Conservation (phyloP, 1,139 yeast genomes). For the Groenewaldozyma auringiensis region DNA sequence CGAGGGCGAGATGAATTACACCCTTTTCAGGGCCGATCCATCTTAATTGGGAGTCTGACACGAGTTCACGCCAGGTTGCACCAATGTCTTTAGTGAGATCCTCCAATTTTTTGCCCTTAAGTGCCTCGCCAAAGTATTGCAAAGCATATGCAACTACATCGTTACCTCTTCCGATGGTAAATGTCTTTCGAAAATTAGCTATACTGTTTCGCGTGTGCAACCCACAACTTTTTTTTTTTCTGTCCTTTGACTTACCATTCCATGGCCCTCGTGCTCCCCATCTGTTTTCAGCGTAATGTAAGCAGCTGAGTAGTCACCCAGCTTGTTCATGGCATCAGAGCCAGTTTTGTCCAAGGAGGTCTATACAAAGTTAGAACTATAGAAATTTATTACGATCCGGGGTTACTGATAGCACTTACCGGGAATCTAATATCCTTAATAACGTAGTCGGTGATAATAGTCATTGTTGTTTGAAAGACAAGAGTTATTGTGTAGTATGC, state of each 20-base stretch:
- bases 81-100: slow-evolving; percentile 33
- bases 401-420: slow-evolving; percentile 9
- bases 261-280: slow-evolving; percentile 24
- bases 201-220: neutral
- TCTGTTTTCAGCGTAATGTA: slow-evolving; percentile 26
- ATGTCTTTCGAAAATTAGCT: slow-evolving; percentile 19
- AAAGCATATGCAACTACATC: slow-evolving; percentile 30
- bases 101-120: slow-evolving; percentile 28
- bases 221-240: neutral
- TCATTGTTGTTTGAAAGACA: slow-evolving; percentile 10
- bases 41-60: slow-evolving; percentile 34
- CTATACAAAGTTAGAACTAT: slow-evolving; percentile 3
- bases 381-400: neutral
- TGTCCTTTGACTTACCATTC: slow-evolving; percentile 16
- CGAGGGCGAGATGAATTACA: slow-evolving; percentile 33
- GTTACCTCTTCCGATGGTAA: slow-evolving; percentile 32
- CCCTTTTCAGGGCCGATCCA: slow-evolving; percentile 40
- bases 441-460: slow-evolving; percentile 26
- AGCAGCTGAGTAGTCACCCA: slow-evolving; percentile 34
- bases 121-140: slow-evolving; percentile 28
- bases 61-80: slow-evolving; percentile 34
- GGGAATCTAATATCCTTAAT: slow-evolving; percentile 33
- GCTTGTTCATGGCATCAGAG: slow-evolving; percentile 33
- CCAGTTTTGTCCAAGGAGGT: slow-evolving; percentile 34
- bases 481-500: too few species aligned